These are phyloP conservation scores for Clarkia xantiana DNA, from an alignment of 345 rosid species.

Conservation along the genomic window DNA sequence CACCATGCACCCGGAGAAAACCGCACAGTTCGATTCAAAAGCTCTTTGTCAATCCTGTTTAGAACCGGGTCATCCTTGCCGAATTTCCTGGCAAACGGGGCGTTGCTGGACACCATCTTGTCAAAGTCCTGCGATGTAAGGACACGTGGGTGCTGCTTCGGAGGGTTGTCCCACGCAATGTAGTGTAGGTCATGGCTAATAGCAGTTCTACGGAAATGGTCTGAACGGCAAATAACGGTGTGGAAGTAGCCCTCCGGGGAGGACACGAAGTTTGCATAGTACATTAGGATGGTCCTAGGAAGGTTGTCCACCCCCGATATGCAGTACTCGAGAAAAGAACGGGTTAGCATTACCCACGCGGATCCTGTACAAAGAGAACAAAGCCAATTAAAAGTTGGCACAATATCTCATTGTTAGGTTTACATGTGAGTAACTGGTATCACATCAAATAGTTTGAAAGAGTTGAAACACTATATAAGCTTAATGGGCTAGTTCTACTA, in stretches of 20 bases:
- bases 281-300: slow-evolving; percentile 72
- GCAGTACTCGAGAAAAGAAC: slow-evolving; percentile 64
- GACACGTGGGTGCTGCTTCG: slow-evolving; percentile 74
- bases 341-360: slow-evolving; percentile 69
- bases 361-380: no score
- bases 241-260: slow-evolving; percentile 98
- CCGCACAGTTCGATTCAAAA: slow-evolving; percentile 42
- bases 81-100: slow-evolving; percentile 85
- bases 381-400: no score
- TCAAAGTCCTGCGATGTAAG: slow-evolving; percentile 55
- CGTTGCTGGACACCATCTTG: slow-evolving; percentile 66
- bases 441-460: no score
- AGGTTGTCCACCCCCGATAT: slow-evolving; percentile 90
- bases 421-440: no score
- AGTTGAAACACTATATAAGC: no score
- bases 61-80: slow-evolving; percentile 60
- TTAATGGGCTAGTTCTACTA: no score
- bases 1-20: slow-evolving; percentile 85
- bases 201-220: slow-evolving; percentile 45
- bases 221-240: slow-evolving; percentile 66
- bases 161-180: slow-evolving; percentile 95
- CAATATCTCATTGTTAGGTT: no score
- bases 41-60: slow-evolving; percentile 71
- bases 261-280: slow-evolving; percentile 69
- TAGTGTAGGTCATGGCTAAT: slow-evolving; percentile 81